Evolutionary conservation across 129 eudicot species (phyloP), one percentile per base, ranked within the genome.

Genomic region (Saposhnikovia divaricata): DNA sequence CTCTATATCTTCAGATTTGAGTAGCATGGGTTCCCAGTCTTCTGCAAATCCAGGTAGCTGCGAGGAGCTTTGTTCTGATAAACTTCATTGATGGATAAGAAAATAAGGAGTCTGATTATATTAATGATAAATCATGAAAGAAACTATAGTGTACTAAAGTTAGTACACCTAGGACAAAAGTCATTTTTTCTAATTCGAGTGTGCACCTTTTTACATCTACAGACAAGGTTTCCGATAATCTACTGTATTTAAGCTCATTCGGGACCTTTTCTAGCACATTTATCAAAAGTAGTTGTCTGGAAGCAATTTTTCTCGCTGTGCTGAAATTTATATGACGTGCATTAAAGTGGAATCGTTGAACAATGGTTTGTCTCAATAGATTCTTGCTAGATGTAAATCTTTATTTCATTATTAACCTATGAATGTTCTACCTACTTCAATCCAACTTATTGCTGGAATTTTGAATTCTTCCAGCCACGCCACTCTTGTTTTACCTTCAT

Each of bases 1-100:
- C 79, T 85, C 91, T 77, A 79, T 76, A 47, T 85, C 97, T 77
- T 85, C 95, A 19, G 93, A 93, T 84, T 61, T 89, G 82, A 88
- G 88, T 77, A 81, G 84, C 83, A 53, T 84, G 50, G 80, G 86
- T 85, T 68, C 85, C 78, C 85, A 86, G 81, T 53, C 80, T 71
- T 81, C 84, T 73, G 63, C 88, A 66, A 86, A 68, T 87, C 63
- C 88, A 85, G 95, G 93, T 89, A 77, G 81, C 51, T 50, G 21
- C 44, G 23, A 66, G 38, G 66, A 82, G 76, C 78, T 61, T 44
- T 37, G 50, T 69, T 81, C 40, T 59, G 44, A 73, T 72, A 51
- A 25, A 46, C 38, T 48, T 34, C 28, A 65, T 68, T 71, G 63
- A 9, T 34, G 46, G 47, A 66, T 42, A 53, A 21, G 27, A 31